Conservation (phyloP, 257 asterid genomes). For the Lantana camara region DNA sequence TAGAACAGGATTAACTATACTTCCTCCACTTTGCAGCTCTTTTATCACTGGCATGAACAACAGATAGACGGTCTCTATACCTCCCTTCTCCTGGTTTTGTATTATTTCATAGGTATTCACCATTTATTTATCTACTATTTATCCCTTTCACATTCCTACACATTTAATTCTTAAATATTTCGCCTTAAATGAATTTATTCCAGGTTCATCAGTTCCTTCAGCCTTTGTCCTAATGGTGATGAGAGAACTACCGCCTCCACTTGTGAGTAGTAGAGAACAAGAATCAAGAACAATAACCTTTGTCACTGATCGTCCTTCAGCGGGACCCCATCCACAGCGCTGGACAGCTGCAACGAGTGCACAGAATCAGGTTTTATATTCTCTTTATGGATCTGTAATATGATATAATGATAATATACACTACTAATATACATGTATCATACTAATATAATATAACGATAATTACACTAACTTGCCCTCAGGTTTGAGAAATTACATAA, state of each 20-base stretch:
- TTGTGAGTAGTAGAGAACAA: slow-evolving; percentile 42
- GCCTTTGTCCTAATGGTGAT: slow-evolving; percentile 78
- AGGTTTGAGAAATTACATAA: too few species aligned
- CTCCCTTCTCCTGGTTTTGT: slow-evolving; percentile 65
- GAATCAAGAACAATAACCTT: slow-evolving; percentile 71
- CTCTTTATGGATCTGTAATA: slow-evolving; percentile 1
- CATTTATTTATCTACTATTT: not conserved
- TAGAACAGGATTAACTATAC: too few species aligned
- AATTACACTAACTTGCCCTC: too few species aligned
- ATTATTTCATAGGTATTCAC: slow-evolving; percentile 73
- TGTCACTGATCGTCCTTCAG: slow-evolving; percentile 54
- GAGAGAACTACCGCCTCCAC: slow-evolving; percentile 86
- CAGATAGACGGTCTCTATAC: slow-evolving; percentile 43
- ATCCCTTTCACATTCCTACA: too few species aligned
- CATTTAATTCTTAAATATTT: too few species aligned
- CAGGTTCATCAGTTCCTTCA: slow-evolving; percentile 94
- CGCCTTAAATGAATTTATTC: slow-evolving; percentile 27
- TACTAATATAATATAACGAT: not conserved
- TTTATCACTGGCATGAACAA: slow-evolving; percentile 67
- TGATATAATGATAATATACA: not conserved
- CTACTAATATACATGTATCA: too few species aligned
- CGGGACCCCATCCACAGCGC: slow-evolving; percentile 45
- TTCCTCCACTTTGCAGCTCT: slow-evolving; percentile 57
- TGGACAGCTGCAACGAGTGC: slow-evolving; percentile 67
- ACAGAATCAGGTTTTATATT: slow-evolving; percentile 71